These are phyloP conservation scores for Protomyces inouyei DNA, from an alignment of 1,139 yeast species.

Conservation along the genomic window DNA sequence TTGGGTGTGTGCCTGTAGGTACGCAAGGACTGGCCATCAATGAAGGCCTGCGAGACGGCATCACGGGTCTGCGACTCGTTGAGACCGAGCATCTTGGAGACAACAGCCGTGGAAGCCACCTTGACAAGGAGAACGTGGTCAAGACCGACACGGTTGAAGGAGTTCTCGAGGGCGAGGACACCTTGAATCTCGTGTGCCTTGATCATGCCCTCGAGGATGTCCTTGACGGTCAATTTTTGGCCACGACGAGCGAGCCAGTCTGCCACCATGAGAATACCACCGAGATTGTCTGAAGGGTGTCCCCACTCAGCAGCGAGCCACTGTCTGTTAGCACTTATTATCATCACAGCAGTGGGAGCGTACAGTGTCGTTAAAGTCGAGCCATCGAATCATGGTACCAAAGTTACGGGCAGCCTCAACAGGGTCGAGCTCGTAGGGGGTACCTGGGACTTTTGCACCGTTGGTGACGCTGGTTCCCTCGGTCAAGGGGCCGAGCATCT, in stretches of 20 bases:
- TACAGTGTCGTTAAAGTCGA: constrained; percentile 50
- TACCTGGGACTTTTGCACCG: constrained; percentile 54
- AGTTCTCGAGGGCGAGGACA: constrained; percentile 53
- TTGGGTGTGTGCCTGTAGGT: constrained; percentile 61
- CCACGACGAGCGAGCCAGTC: constrained; percentile 51
- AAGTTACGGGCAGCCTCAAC: constrained; percentile 55
- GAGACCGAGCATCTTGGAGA: constrained; percentile 51
- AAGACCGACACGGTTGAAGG: constrained; percentile 56
- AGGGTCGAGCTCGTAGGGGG: constrained; percentile 50
- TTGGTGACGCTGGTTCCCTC: constrained; percentile 54
- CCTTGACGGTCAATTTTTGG: constrained; percentile 46
- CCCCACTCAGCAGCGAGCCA: constrained; percentile 68
- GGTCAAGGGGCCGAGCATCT: constrained; percentile 52
- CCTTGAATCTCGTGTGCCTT: constrained; percentile 63
- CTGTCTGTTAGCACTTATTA: constrained; percentile 37
- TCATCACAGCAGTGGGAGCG: no score
- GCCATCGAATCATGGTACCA: constrained; percentile 56
- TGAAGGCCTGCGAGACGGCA: constrained; percentile 57
- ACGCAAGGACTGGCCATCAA: constrained; percentile 55
- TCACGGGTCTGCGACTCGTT: constrained; percentile 50
- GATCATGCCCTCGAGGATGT: constrained; percentile 53
- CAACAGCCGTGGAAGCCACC: constrained; percentile 59
- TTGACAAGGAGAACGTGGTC: constrained; percentile 58
- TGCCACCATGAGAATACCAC: constrained; percentile 56
- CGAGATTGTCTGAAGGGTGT: constrained; percentile 57